Conservation (phyloP, 805 yeast species). For the Dipodascus albidus region DNA sequence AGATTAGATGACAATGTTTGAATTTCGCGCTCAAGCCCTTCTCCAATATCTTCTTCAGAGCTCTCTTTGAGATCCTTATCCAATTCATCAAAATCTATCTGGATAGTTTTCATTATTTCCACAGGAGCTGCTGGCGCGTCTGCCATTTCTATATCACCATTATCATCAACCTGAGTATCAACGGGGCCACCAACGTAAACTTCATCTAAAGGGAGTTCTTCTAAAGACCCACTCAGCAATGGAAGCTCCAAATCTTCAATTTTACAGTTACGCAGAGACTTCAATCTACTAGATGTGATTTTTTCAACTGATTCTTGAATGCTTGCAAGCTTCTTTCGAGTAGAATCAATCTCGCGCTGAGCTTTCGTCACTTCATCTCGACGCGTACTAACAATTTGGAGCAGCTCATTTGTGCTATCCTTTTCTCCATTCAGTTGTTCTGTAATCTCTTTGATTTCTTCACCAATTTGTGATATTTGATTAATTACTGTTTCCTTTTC, state of each 20-base stretch:
- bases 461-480: constrained; percentile 15
- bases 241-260: constrained; percentile 61
- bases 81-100: constrained; percentile 30
- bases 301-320: constrained; percentile 45
- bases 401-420: constrained; percentile 28
- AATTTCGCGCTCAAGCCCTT: constrained; percentile 16
- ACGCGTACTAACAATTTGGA: constrained; percentile 31
- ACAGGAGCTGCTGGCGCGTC: constrained; percentile 21
- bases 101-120: constrained; percentile 29
- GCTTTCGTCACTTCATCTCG: constrained; percentile 20
- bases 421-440: constrained; percentile 13
- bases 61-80: constrained; percentile 32
- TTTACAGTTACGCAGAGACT: constrained; percentile 59
- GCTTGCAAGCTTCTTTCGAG: constrained; percentile 2
- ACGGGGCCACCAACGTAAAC: constrained; percentile 18
- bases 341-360: constrained; percentile 5
- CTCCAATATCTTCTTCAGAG: constrained; percentile 1
- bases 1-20: constrained; percentile 20
- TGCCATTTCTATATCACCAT: constrained; percentile 19
- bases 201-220: background rate
- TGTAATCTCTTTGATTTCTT: constrained; percentile 11
- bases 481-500: constrained; percentile 10
- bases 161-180: constrained; percentile 23
- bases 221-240: constrained; percentile 39
- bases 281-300: constrained; percentile 37